A percentile compares a stretch with the other conserved stretches of the same genome.
phyloP scores from a whole-genome alignment of 768 basidiomycete genomes.

The Leccinum fibrillosum region DNA sequence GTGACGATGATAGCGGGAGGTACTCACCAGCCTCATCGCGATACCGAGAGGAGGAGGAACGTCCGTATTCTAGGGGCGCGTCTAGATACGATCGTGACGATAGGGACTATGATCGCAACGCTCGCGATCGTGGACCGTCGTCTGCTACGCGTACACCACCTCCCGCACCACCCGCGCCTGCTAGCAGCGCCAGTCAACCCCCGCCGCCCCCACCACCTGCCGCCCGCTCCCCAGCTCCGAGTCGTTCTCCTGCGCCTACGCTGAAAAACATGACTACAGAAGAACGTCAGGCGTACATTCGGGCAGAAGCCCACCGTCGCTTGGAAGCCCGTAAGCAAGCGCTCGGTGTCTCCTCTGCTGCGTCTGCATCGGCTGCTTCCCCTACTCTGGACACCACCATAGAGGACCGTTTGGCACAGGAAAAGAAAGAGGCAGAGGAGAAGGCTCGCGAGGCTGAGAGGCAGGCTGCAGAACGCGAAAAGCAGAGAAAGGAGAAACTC shows the following conservation, averaged over 20 bases:
- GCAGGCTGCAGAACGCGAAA: constrained; percentile 78
- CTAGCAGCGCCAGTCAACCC: constrained; percentile 33
- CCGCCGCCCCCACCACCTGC: constrained; percentile 30
- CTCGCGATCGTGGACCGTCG: constrained; percentile 38
- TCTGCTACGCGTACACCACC: constrained; percentile 42
- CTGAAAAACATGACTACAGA: constrained; percentile 78
- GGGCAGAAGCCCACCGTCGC: constrained; percentile 75
- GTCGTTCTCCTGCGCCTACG: constrained; percentile 58
- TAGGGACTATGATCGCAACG: constrained; percentile 36
- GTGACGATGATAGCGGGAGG: constrained; percentile 39
- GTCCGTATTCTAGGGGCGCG: constrained; percentile 49
- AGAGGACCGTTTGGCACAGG: constrained; percentile 78
- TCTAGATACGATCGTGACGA: constrained; percentile 35
- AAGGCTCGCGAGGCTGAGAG: constrained; percentile 75
- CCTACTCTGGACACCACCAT: constrained; percentile 72
- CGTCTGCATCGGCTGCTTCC: constrained; percentile 34
- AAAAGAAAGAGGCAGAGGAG: constrained; percentile 90
- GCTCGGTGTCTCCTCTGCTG: constrained; percentile 63
- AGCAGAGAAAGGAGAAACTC: constrained; percentile 65
- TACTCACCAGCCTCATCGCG: constrained; percentile 31
- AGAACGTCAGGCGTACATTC: constrained; percentile 75
- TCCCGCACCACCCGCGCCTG: constrained; percentile 43
- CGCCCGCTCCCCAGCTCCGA: constrained; percentile 40
- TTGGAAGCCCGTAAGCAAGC: constrained; percentile 84
- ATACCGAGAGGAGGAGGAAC: constrained; percentile 45